A percentile compares a stretch with the other conserved stretches of the same genome.
These are phyloP conservation scores for Gaertneriomyces semiglobifer DNA, from an alignment of 192 early-diverging fungal genomes.

Conservation along the genomic window DNA sequence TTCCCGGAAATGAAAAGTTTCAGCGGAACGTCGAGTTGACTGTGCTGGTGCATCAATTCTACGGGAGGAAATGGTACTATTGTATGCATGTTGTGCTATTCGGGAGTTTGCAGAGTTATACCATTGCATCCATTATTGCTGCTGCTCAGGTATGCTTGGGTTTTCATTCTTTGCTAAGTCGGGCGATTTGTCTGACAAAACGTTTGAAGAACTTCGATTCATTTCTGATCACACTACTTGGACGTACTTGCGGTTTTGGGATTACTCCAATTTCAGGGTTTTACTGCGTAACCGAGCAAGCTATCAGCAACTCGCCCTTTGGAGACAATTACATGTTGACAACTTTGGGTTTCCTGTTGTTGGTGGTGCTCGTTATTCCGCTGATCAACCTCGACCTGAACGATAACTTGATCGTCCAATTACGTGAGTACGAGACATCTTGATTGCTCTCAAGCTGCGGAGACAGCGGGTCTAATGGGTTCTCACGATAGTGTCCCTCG, in stretches of 20 bases:
- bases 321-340: conserved; percentile 55
- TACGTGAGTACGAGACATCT: conserved; percentile 13
- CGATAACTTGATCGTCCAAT: conserved; percentile 69
- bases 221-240: conserved; percentile 56
- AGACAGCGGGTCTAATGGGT: background rate
- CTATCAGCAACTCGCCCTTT: conserved; percentile 52
- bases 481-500: conserved; percentile 45
- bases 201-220: conserved; percentile 58
- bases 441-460: background rate
- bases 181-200: too few relatives aligned
- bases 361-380: conserved; percentile 51
- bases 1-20: conserved; percentile 68
- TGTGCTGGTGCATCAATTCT: conserved; percentile 62
- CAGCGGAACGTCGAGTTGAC: conserved; percentile 71
- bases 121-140: conserved; percentile 66
- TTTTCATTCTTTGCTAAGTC: too few relatives aligned
- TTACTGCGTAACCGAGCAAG: conserved; percentile 49
- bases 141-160: conserved; percentile 54
- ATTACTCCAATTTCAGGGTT: conserved; percentile 52
- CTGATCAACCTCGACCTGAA: conserved; percentile 59
- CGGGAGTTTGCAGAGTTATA: conserved; percentile 66
- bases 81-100: conserved; percentile 63
- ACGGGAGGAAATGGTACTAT: conserved; percentile 60
- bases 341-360: conserved; percentile 54
- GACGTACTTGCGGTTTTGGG: conserved; percentile 65